Base-by-base conservation (phyloP, 1,284 basidiomycete genomes). In the Ceraceosorus guamensis region DNA sequence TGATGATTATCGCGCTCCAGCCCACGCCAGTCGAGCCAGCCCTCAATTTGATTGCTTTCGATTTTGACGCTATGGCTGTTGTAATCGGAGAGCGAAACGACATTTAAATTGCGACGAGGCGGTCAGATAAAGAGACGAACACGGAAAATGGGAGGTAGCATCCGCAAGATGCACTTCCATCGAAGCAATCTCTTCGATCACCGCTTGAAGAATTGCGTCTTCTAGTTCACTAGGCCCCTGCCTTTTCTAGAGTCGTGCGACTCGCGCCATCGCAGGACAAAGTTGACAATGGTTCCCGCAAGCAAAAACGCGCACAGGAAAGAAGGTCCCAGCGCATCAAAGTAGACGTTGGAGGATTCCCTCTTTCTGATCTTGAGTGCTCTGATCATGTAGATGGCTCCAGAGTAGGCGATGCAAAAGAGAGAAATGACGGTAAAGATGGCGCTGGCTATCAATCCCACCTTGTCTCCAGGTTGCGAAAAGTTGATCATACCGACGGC, bases 381-480 rank as follows among this genome's bases (percentile, higher is more conserved):
- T 51, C 93, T 85, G 76, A 86, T 87, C n/a, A 89, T 82, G 76
- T 93, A 98, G 67, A 93, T 87, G 57, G 82, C 82, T 2, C 87
- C 88, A 1, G 87, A 84, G 78, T 98, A 98, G 14, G 87, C 85
- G 65, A 97, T 89, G 2, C 91, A 84, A 48, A 89, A 77, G n/a
- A 98, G 82, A 13, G 95, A 88, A 6, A 88, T 84, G 55, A 91
- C 76, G 0, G 92, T 96, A 80, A 98, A 98, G 57, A 89, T 80
- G 10, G 83, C 82, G 7, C 91, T 88, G 60, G 87, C 87, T 70
- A 93, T 84, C 44, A 95, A 81, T 5, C 91, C 91, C 6, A 81
- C 81, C 14, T 80, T 78, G 77, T 96, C 91, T 18, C 84, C 81
- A 0, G 87, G 81, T 3, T 84, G 81, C 46, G 87, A 80, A 72